Evolutionary conservation across 2,329 filamentous ascomycete species (phyloP).

Genomic region (Ascochyta rabiei): DNA sequence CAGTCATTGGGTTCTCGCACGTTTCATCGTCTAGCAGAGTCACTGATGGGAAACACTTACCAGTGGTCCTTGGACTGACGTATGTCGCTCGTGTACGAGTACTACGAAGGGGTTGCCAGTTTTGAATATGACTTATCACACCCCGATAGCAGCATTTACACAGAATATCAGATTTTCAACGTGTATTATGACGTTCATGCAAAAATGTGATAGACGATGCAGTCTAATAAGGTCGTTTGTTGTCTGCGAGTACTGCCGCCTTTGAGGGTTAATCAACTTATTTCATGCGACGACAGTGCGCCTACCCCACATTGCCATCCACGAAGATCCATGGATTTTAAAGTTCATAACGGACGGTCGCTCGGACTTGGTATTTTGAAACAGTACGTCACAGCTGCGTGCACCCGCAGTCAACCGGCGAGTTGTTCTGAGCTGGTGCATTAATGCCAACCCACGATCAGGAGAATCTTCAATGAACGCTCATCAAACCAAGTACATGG

Average conservation of each 20-base stretch:
- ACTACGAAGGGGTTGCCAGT: background rate
- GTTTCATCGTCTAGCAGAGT: background rate
- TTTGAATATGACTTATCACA: background rate
- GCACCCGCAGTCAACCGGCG: background rate
- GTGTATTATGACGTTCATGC: background rate
- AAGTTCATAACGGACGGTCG: background rate
- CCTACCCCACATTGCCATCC: background rate
- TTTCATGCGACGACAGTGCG: background rate
- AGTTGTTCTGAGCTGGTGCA: background rate
- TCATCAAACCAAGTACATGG: background rate
- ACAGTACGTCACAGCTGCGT: conserved; percentile 9
- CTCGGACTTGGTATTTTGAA: background rate
- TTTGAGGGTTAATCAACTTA: background rate
- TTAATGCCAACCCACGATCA: background rate
- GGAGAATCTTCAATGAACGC: background rate
- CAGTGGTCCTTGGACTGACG: background rate
- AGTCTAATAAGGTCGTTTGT: background rate
- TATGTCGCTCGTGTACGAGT: background rate
- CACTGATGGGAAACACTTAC: background rate
- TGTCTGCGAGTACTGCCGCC: conserved; percentile 1
- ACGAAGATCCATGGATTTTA: background rate
- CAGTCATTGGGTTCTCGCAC: background rate
- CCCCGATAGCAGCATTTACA: background rate
- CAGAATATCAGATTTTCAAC: too few species aligned
- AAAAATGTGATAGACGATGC: background rate